Conservation (phyloP, 2,329 filamentous ascomycete species). For the Cytospora piceicola region DNA sequence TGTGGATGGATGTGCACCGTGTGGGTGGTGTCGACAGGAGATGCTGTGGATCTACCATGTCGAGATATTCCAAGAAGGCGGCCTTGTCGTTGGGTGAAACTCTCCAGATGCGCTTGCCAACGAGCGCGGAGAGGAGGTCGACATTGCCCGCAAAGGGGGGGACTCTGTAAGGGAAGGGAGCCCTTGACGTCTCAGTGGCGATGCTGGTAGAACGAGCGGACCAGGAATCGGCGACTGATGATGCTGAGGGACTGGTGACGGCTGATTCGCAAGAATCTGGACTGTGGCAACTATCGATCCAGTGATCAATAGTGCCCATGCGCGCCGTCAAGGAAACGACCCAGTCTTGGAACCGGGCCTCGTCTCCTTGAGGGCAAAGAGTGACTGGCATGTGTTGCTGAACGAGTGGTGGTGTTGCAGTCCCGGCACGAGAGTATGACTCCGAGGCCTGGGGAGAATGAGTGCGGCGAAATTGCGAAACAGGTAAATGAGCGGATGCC, state of each 20-base stretch:
- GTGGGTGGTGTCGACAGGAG: conserved; percentile 12
- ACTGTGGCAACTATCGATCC: neutral
- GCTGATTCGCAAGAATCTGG: conserved; percentile 13
- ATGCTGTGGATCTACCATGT: conserved; percentile 9
- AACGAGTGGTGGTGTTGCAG: conserved; percentile 3
- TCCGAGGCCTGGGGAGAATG: neutral
- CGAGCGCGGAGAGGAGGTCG: conserved; percentile 16
- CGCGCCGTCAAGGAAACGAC: neutral
- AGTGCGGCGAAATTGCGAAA: neutral
- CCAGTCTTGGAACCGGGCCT: neutral
- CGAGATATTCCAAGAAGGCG: conserved; percentile 5
- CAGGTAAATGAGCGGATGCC: neutral
- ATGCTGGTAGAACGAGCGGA: conserved; percentile 17
- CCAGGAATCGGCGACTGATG: conserved; percentile 18
- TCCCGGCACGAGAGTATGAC: neutral
- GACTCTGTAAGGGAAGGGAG: conserved; percentile 13
- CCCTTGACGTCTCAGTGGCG: conserved; percentile 9
- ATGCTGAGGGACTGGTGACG: conserved; percentile 12
- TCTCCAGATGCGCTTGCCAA: conserved; percentile 14
- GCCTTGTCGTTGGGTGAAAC: conserved; percentile 4
- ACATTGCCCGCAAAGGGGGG: neutral
- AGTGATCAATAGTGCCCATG: neutral
- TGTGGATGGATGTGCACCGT: conserved; percentile 10
- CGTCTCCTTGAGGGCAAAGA: conserved; percentile 3
- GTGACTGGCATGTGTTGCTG: neutral